Base-by-base conservation (phyloP, 305 asterid genomes). In the Rubia peregrina region DNA sequence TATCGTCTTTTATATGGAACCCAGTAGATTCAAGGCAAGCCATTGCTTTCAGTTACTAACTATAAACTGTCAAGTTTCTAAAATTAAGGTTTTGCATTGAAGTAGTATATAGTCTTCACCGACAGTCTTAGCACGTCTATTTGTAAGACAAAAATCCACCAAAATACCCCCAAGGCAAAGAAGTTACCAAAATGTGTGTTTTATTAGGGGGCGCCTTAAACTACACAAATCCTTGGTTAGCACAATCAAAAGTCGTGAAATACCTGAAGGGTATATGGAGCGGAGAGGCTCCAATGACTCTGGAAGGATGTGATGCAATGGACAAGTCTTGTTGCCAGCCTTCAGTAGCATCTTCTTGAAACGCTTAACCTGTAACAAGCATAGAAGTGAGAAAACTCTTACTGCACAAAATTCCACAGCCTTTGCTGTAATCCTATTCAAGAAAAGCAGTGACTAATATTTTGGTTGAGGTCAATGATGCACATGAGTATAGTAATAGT, bases 251-350 rank as follows among this genome's bases (percentile, higher is more conserved):
- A 44, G 42, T n/a, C 46, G 57, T 69, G 49, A 53, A 65, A 57
- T 79, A 91, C 95, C 95, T 81, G 83, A 82, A 44, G 61, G 56
- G 73, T 89, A 89, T 67, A 67, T 63, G 70, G 92, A 26, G 33
- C 71, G 82, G 73, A 78, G 82, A 51, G 89, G 83, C 73, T 88
- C 91, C 60, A 92, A 75, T 8, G 85, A 80, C 77, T 92, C 89
- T 8, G 90, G 65, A 44, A 89, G 82, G 68, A 88, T 77, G 40
- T 88, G 71, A 81, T 83, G 79, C 63, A 74, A 65, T 2, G 95
- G 85, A 79, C 96, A 92, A 36, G 94, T 82, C 48, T 87, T 80
- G 33, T 73, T 78, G 70, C 70, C 94, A 33, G 91, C 98, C 81
- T 92, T 92, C 70, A 74, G 88, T 71, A 88, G 75, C 59, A 92